phyloP scores from a whole-genome alignment of 1,139 yeast species.

The Sugiyamaella castrensis region DNA sequence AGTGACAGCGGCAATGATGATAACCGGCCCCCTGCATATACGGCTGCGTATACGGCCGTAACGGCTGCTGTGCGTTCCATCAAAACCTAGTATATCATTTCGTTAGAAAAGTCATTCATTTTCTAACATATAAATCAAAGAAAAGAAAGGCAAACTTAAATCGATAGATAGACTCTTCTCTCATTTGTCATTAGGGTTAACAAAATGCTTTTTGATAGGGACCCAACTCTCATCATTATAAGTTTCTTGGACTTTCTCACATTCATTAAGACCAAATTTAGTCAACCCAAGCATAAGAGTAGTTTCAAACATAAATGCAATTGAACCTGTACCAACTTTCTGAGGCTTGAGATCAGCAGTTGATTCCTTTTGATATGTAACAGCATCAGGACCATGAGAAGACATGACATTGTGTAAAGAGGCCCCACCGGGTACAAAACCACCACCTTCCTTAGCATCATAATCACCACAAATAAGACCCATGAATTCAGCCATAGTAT shows the following conservation, averaged over 20 bases:
- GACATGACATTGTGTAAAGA: conserved; percentile 35
- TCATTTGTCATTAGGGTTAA: conserved; percentile 5
- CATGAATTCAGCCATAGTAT: conserved; percentile 35
- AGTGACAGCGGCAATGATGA: no score
- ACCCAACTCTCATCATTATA: conserved; percentile 30
- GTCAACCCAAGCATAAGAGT: conserved; percentile 27
- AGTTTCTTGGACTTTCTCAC: conserved; percentile 26
- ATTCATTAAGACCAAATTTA: conserved; percentile 25
- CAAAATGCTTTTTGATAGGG: conserved; percentile 23
- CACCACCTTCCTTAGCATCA: conserved; percentile 33
- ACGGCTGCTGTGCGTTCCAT: no score
- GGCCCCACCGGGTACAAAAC: conserved; percentile 36
- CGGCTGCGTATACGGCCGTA: no score
- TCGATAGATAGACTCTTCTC: not conserved
- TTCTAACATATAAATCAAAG: no score
- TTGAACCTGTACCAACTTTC: conserved; percentile 31
- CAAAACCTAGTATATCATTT: no score
- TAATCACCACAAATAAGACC: conserved; percentile 33
- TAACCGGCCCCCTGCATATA: no score
- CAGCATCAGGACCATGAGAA: conserved; percentile 34
- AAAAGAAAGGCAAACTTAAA: no score
- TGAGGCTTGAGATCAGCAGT: conserved; percentile 25
- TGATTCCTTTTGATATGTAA: conserved; percentile 29
- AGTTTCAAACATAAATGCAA: conserved; percentile 35
- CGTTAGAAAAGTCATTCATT: no score